Conservation (phyloP, 352 stramenopile genomes). For the Ophiocytium majus region DNA sequence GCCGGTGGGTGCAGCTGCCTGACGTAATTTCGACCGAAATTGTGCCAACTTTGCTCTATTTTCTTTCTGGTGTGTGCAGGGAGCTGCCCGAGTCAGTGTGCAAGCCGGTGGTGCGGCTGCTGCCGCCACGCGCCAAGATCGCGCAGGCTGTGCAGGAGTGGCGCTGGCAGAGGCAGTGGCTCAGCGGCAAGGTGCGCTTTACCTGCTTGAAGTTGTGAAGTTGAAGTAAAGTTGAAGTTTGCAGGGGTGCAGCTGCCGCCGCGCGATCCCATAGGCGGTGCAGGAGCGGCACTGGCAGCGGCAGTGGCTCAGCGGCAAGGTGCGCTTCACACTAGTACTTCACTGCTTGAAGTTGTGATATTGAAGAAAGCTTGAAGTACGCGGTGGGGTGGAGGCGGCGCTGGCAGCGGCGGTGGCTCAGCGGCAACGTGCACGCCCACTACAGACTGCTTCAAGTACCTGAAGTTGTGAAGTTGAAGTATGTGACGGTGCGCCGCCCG, state of each 20-base stretch:
- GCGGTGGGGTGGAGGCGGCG: background rate
- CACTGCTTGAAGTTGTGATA: no score
- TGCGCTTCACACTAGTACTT: no score
- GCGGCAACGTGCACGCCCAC: no score
- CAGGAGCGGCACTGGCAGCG: constrained; percentile 7
- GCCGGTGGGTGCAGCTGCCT: background rate
- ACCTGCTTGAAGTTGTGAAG: no score
- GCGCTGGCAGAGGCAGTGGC: constrained; percentile 9
- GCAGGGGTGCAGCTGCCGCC: background rate
- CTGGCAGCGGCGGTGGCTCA: constrained; percentile 5
- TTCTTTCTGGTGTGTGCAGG: background rate
- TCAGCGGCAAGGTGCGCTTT: background rate
- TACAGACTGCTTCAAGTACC: no score
- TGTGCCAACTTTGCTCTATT: no score
- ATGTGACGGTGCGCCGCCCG: no score
- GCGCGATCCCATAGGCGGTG: background rate
- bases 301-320: background rate
- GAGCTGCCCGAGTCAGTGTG: background rate
- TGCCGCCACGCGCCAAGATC: background rate
- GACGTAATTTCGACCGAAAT: no score
- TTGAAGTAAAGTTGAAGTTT: background rate
- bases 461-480: no score
- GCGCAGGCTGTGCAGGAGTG: constrained; percentile 3
- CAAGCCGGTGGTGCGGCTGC: background rate
- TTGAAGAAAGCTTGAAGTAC: background rate